Base-by-base conservation (phyloP, 139 green algal genomes). In the Ostreobium quekettii region DNA sequence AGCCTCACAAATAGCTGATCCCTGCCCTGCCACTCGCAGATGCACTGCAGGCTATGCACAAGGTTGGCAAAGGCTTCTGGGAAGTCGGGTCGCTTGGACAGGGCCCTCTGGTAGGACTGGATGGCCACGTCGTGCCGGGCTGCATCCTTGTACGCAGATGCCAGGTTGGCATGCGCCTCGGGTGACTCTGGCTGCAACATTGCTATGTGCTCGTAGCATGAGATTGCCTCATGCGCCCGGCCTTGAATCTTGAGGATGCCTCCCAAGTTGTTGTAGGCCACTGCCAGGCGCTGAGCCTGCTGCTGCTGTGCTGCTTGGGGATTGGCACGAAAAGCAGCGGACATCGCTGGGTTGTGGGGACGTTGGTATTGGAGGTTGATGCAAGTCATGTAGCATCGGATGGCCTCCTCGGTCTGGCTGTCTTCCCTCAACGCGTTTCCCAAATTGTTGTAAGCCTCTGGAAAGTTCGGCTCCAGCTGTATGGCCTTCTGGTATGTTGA, bases 381-480 rank as follows among this genome's bases (percentile, higher is more conserved):
- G 80, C 85, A 93, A 24, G 77, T 67, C 1, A 75, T 87, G 79
- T 94, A 94, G 74, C 78, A 89, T 8, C 74, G 48, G 3, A 91
- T 78, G 2, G 87, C 87, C 49, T 94, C 87, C 2, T 89, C 77
- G 0, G 61, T 19, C 7, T 80, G 72, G 1, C 83, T 80, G 7
- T 74, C 75, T 72, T 89, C 84, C 7, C 85, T 72, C 46, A 92
- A 79, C 5, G 84, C 83, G 64, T 92, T 92, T 30, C 88, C 89
- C 53, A 95, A 73, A 73, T 93, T 93, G 76, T 95, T 95, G 74
- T 86, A 87, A 0, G 82, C 85, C 67, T 95, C 87, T 0, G 86
- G 76, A 72, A 91, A 91, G 57, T 78, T 79, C 11, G 85, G 82
- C 67, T 92, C 79, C 8, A 79, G 60, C n/a, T 46, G 31, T 1